Percentiles rank a stretch among this genome's conserved stretches.
Conservation (phyloP, 441 rosid species). For the Breynia disticha region DNA sequence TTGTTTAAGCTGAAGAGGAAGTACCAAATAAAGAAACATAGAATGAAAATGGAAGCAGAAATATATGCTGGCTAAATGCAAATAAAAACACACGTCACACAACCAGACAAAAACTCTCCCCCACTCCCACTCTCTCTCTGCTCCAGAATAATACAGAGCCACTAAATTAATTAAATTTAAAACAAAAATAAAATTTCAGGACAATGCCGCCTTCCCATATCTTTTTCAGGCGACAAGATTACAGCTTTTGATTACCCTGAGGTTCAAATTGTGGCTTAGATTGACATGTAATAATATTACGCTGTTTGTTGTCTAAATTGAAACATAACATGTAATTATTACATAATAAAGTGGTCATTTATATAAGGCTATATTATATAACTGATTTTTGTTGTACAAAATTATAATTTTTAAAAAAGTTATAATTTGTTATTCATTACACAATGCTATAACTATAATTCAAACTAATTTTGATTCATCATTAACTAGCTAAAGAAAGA, state of each 20-base stretch:
- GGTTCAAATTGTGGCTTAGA: conserved; percentile 26
- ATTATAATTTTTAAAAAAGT: too few species aligned
- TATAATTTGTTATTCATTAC: too few species aligned
- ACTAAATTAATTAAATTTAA: neutral
- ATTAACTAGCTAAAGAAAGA: too few species aligned
- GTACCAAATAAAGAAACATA: neutral
- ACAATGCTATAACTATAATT: too few species aligned
- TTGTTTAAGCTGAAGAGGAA: neutral
- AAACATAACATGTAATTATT: too few species aligned
- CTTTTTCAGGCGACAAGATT: conserved; percentile 21
- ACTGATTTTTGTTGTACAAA: too few species aligned
- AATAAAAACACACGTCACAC: conserved; percentile 14
- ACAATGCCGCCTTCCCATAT: conserved; percentile 11
- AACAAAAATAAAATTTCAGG: neutral
- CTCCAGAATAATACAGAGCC: conserved; percentile 15
- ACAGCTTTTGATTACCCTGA: conserved; percentile 21
- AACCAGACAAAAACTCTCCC: conserved; percentile 6
- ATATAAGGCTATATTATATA: too few species aligned
- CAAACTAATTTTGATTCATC: too few species aligned
- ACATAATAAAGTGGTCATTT: too few species aligned
- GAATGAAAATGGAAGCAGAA: neutral
- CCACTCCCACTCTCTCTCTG: neutral
- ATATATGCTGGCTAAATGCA: conserved; percentile 8
- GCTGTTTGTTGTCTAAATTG: too few species aligned
- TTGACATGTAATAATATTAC: neutral